Base-by-base conservation (phyloP, 225 moss, liverwort and hornwort species). In the Anthoceros angustus region DNA sequence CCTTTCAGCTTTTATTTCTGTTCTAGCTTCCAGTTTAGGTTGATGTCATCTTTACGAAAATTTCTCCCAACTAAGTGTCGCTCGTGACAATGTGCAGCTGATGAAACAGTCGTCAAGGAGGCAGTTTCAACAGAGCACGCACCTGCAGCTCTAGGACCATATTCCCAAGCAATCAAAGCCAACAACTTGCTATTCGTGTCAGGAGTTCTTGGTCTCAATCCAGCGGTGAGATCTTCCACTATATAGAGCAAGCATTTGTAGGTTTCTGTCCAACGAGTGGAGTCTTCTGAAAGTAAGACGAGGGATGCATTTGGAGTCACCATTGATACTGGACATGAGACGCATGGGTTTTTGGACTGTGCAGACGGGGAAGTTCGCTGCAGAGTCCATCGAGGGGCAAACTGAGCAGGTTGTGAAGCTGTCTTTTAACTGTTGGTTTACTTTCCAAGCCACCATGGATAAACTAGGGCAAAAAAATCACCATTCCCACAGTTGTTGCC, bases 91-190 rank as follows among this genome's bases (percentile, higher is more conserved):
- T 23, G 14, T 20, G 55, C 55, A 55, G 55, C 55, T 23, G 8
- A 18, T 62, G 66, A 76, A 88, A 88, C 79, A 80, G 83, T 87
- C 64, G 82, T 79, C 71, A 98, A 89, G 72, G 85, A 89, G 72
- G 87, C 79, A 41, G 87, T 98, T 46, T 78, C 74, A 70, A 92
- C 92, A 25, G 87, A 87, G 24, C 86, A 82, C 74, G 98, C 98
- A 66, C 98, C 92, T 63, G 89, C 92, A 40, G 98, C 98, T 62
- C 76, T 98, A 65, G 98, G 98, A 7, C 98, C 98, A 25, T 98
- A 98, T 72, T 98, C 98, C 40, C 98, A 98, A 80, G 98, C 98
- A 64, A 92, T 98, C 41, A 98, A 87, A 77, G 87, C 89, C 26
- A 86, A 86, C 71, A 84, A 86, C 70, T 77, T 92, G 23, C 73